Evolutionary conservation across 2,329 filamentous ascomycete species (phyloP).

Genomic region (Cadophora sp.): DNA sequence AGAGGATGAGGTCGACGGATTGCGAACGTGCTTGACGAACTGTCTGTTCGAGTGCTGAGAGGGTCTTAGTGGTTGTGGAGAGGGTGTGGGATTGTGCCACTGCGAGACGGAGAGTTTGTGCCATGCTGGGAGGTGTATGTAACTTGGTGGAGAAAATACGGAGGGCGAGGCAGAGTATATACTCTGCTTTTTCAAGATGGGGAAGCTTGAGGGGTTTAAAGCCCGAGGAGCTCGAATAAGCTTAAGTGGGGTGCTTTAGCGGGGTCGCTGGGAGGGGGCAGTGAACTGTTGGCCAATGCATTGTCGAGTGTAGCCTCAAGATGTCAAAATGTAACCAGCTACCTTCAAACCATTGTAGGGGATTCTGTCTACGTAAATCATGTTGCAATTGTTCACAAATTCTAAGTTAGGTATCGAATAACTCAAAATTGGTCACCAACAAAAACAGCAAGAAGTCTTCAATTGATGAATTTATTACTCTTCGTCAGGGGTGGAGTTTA

Average conservation of each 20-base stretch:
- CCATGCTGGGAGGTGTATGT: constrained; percentile 21
- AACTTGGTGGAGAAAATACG: neutral
- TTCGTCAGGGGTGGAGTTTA: no score
- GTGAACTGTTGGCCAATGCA: neutral
- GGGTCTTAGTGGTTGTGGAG: constrained; percentile 59
- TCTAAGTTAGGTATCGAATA: no score
- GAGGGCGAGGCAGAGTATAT: neutral
- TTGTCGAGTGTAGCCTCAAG: neutral
- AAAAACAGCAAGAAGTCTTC: no score
- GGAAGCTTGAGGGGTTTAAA: neutral
- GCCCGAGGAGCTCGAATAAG: neutral
- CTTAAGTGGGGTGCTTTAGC: constrained; percentile 1
- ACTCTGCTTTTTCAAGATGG: neutral
- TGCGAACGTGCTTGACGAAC: constrained; percentile 66
- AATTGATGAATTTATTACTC: no score
- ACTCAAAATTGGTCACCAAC: no score
- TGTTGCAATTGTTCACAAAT: no score
- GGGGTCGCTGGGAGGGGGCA: neutral
- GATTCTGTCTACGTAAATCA: no score
- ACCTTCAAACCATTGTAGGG: no score
- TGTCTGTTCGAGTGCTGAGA: constrained; percentile 68
- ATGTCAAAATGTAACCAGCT: no score
- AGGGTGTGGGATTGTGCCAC: constrained; percentile 59
- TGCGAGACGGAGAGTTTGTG: constrained; percentile 43
- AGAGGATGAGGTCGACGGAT: constrained; percentile 74